Percentiles rank a stretch among this genome's conserved stretches.
Evolutionary conservation across 257 asterid genomes (phyloP).

Genomic region (Solanum corneliomulleri): DNA sequence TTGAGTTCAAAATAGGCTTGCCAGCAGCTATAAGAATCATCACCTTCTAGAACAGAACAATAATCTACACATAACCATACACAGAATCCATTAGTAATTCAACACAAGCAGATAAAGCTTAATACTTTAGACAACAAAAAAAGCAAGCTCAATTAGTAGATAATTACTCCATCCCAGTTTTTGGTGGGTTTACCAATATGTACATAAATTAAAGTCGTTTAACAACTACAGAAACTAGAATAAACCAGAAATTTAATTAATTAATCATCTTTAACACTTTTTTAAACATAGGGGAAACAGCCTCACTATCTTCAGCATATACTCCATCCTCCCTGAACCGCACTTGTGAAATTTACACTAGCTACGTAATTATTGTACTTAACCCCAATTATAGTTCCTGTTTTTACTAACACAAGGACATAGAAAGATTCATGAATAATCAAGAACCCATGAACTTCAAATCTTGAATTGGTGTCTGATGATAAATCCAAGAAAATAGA

Average conservation of each 20-base stretch:
- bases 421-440: background rate
- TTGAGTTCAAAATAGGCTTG: constrained; percentile 86
- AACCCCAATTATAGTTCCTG: background rate
- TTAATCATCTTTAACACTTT: background rate
- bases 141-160: background rate
- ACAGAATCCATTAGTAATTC: background rate
- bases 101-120: background rate
- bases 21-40: constrained; percentile 83
- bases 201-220: background rate
- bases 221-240: background rate
- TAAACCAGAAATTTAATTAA: background rate
- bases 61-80: constrained; percentile 41
- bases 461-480: background rate
- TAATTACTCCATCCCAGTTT: background rate
- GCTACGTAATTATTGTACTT: background rate
- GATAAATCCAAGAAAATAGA: background rate
- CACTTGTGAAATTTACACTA: background rate
- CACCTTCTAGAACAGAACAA: constrained; percentile 82
- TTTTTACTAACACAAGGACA: background rate
- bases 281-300: background rate
- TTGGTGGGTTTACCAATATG: background rate
- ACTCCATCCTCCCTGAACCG: background rate
- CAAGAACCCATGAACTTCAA: background rate
- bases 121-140: background rate
- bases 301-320: background rate